phyloP scores from a whole-genome alignment of 2,329 filamentous ascomycete genomes.

The Colletotrichum sp. region DNA sequence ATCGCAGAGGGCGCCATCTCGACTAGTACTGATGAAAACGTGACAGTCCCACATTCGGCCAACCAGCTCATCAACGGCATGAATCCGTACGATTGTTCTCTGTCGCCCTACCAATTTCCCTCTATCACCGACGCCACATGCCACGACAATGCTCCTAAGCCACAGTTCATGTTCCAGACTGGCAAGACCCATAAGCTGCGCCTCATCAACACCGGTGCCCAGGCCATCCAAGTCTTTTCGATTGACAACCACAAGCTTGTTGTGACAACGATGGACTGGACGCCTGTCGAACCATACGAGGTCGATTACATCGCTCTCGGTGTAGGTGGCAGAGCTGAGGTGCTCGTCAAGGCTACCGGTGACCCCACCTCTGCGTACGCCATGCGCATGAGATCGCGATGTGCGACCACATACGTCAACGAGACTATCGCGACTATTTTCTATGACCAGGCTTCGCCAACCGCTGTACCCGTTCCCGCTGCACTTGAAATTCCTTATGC shows the following conservation, averaged over 20 bases:
- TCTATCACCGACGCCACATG: constrained; percentile 48
- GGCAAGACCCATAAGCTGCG: constrained; percentile 15
- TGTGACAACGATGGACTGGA: constrained; percentile 8
- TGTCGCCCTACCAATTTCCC: constrained; percentile 59
- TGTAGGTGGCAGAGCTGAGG: constrained; percentile 6
- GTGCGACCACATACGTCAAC: neutral
- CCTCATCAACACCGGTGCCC: constrained; percentile 16
- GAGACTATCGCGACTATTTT: neutral
- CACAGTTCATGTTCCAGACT: constrained; percentile 2
- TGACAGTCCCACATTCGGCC: constrained; percentile 35
- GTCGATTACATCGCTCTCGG: constrained; percentile 3
- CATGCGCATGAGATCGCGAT: constrained; percentile 5
- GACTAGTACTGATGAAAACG: constrained; percentile 44
- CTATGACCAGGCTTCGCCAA: neutral
- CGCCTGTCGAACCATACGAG: constrained; percentile 14
- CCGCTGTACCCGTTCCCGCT: neutral
- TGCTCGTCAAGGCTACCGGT: constrained; percentile 6
- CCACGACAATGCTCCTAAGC: neutral
- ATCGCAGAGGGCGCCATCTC: constrained; percentile 52
- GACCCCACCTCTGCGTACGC: neutral
- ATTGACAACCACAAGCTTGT: constrained; percentile 10
- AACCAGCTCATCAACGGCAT: constrained; percentile 50
- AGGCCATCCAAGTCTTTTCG: constrained; percentile 17
- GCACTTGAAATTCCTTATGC: neutral
- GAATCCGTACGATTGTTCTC: constrained; percentile 44